A percentile compares a stretch with the other conserved stretches of the same genome.
These are phyloP conservation scores for Setomelanomma holmii DNA, from an alignment of 2,329 filamentous ascomycete species.

Conservation along the genomic window DNA sequence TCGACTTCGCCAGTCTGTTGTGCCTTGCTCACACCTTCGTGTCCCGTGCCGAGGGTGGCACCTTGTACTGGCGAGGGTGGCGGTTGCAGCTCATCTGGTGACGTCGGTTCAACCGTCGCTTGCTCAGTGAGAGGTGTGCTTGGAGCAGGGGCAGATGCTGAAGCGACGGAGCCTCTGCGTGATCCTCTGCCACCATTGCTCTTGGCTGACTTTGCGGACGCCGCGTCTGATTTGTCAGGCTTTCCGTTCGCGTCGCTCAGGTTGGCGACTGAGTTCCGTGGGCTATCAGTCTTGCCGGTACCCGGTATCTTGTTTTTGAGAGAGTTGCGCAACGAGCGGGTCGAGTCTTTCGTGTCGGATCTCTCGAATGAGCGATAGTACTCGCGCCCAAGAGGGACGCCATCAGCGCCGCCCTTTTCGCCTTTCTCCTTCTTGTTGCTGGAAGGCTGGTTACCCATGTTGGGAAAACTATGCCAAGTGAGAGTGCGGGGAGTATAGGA, in stretches of 20 bases:
- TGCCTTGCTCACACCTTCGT: constrained; percentile 79
- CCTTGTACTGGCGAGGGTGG: constrained; percentile 91
- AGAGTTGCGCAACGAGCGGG: constrained; percentile 80
- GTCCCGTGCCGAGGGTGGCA: constrained; percentile 72
- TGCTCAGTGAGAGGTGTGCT: constrained; percentile 47
- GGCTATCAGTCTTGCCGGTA: constrained; percentile 75
- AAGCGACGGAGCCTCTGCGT: constrained; percentile 45
- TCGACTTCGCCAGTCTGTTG: constrained; percentile 91
- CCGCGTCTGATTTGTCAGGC: constrained; percentile 73
- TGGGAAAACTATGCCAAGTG: constrained; percentile 45
- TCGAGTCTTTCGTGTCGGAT: constrained; percentile 91
- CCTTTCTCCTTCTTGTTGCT: constrained; percentile 60
- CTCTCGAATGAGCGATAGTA: constrained; percentile 87
- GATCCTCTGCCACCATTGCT: constrained; percentile 57
- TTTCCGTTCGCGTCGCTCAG: constrained; percentile 61
- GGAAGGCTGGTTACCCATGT: constrained; percentile 80
- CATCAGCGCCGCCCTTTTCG: constrained; percentile 54
- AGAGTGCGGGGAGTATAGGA: constrained; percentile 11
- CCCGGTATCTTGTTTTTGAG: constrained; percentile 91
- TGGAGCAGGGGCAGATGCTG: constrained; percentile 49
- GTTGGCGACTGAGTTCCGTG: constrained; percentile 71
- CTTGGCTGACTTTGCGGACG: constrained; percentile 74
- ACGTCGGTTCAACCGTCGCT: constrained; percentile 43
- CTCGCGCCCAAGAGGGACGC: constrained; percentile 72
- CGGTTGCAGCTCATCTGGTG: constrained; percentile 48